Evolutionary conservation across 768 basidiomycete species (phyloP), one percentile per base, ranked within the genome.

Genomic region (Lactarius deliciosus): DNA sequence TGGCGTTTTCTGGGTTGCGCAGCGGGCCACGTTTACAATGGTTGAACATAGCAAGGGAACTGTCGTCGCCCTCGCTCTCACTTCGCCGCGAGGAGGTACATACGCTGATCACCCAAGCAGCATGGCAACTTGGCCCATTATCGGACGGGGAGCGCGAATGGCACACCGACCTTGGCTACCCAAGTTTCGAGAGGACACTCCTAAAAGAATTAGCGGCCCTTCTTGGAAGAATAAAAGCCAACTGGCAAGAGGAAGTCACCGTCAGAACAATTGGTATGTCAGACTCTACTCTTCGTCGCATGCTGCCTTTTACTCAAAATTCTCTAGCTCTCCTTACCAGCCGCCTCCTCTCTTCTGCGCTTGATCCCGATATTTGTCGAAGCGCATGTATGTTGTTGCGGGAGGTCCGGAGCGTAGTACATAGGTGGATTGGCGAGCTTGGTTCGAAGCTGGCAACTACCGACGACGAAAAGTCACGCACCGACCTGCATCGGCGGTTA

Each of bases 21-120:
- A 77, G 79, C 40, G 85, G 84, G 0, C 63, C 74, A 0, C 71
- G 64, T 1, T 65, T 85, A 0, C 83, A 85, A 58, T 84, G 82
- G 32, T 32, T 50, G 5, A 50, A 50, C 22, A 50, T 50, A 22
- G 47, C 47, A 25, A 50, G 47, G 22, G 82, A 82, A 64, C 69
- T 85, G 30, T 74, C 76, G 6, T 74, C 75, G 13, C 74, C 76
- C 22, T 68, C 72, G 0, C 65, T 86, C 60, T 77, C 75, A 20
- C 79, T 86, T 62, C 72, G 74, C 25, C 64, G 71, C 15, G 73
- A 74, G 0, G 80, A 78, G n/a, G 79, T 85, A 1, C 76, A 82
- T 68, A 60, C 76, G 0, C 74, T 85, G 0, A 34, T 85, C 1
- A 73, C 70, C 18, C 85, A 85, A 65, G 75, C 83, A n/a, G 76